These are phyloP conservation scores for Silene uniflora DNA, from an alignment of 148 eudicot species.

Conservation along the genomic window DNA sequence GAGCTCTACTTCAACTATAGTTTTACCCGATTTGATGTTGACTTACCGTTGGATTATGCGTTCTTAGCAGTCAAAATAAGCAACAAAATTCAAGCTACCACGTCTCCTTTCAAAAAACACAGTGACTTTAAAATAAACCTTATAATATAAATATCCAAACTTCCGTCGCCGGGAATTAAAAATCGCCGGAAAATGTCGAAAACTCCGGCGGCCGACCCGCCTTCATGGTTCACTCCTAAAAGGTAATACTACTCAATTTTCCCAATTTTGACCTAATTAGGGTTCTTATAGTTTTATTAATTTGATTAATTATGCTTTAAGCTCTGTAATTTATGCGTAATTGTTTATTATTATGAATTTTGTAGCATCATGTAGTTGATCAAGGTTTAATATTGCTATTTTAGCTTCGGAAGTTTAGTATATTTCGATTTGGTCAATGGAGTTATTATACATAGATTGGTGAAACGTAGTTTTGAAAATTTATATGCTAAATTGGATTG, in stretches of 20 bases:
- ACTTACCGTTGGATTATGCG: too few species aligned
- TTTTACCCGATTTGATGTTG: too few species aligned
- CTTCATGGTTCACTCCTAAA: conserved; percentile 41
- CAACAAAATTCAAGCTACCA: too few species aligned
- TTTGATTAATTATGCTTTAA: not conserved
- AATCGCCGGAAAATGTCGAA: conserved; percentile 22
- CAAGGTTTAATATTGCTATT: not conserved
- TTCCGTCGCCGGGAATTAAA: not conserved
- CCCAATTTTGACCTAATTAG: not conserved
- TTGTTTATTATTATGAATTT: not conserved
- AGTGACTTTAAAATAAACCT: too few species aligned
- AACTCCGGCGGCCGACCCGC: conserved; percentile 25
- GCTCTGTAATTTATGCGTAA: not conserved
- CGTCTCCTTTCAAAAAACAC: too few species aligned
- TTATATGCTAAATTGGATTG: not conserved
- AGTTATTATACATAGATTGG: not conserved
- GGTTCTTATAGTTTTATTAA: not conserved
- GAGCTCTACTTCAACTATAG: too few species aligned
- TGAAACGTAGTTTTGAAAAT: not conserved
- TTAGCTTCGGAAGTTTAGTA: not conserved
- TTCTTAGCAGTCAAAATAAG: too few species aligned
- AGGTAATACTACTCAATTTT: conserved; percentile 23
- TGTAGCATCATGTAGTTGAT: not conserved
- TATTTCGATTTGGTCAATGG: not conserved
- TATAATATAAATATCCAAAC: not conserved